Base-by-base conservation (phyloP, 2,329 filamentous ascomycete species). In the Grosmannia serpens region DNA sequence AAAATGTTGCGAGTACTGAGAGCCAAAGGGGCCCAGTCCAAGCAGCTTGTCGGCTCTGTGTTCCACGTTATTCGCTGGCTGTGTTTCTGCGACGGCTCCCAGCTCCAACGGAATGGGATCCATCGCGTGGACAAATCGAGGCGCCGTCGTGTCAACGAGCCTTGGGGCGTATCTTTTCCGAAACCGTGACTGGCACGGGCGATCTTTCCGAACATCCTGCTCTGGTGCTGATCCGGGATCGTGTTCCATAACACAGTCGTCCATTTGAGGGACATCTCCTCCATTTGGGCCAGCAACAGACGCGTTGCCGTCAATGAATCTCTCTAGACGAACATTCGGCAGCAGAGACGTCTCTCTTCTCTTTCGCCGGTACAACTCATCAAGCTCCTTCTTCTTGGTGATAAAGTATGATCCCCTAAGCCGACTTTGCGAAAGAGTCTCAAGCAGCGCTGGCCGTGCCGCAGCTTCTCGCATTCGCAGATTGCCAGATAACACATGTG, bases 1-100 rank as follows among this genome's bases (percentile, higher is more conserved):
- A 61, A 87, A 87, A 64, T 86, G 77, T 38, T 79, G 75, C 0
- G 82, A 80, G 65, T 86, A 86, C 27, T 76, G 74, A 1, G 80
- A 82, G 1, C 83, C 83, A 65, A 82, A 84, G 0, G 81, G 80
- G 0, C 79, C 81, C 9, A 87, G 70, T 1, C 82, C 81, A 13
- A 67, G 63, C n/a, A 86, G 66, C 61, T 76, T 80, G 50, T 66
- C 64, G 6, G 62, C 60, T n/a, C 63, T 62, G 54, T 63, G 60
- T 4, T 65, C 58, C 4, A 57, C 52, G 17, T 64, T 11, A 4
- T 55, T 35, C 3, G 22, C 26, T 11, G 8, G 15, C 0, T 31
- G n/a, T 11, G 41, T 29, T 13, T 55, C 47, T 6, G 35, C 15
- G 1, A 15, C 17, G 8, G 58, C 3, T 53, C 26, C 20, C 62